Conservation (phyloP, 257 asterid genomes). For the Sherardia arvensis region DNA sequence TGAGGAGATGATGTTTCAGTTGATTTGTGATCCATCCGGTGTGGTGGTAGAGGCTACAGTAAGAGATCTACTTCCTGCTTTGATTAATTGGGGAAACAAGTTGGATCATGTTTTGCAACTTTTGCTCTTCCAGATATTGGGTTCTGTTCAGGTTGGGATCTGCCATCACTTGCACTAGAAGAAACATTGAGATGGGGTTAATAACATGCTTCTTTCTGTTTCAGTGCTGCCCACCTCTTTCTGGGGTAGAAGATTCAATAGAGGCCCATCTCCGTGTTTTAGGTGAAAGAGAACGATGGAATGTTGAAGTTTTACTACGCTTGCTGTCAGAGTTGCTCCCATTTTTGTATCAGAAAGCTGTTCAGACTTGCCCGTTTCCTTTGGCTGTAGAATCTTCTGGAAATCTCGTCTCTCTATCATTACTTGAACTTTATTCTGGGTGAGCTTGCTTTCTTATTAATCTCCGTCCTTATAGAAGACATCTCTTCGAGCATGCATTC, state of each 20-base stretch:
- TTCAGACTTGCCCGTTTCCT: slow-evolving; percentile 73
- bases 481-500: slow-evolving; percentile 1
- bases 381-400: slow-evolving; percentile 43
- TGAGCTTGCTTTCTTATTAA: slow-evolving; percentile 19
- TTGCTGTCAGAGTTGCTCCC: slow-evolving; percentile 70
- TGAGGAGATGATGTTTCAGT: slow-evolving; percentile 97
- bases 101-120: slow-evolving; percentile 73
- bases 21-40: slow-evolving; percentile 94
- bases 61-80: slow-evolving; percentile 82
- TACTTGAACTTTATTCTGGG: slow-evolving; percentile 77
- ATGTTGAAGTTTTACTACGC: slow-evolving; percentile 75
- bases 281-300: slow-evolving; percentile 99
- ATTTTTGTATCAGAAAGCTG: slow-evolving; percentile 55
- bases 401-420: slow-evolving; percentile 34
- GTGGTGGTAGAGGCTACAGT: slow-evolving; percentile 83
- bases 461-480: background rate
- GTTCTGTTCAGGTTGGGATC: slow-evolving; percentile 63
- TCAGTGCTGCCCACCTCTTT: slow-evolving; percentile 92
- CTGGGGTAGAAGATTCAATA: slow-evolving; percentile 95
- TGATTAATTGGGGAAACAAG: slow-evolving; percentile 82
- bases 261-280: slow-evolving; percentile 92
- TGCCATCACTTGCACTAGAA: background rate
- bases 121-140: slow-evolving; percentile 66
- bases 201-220: slow-evolving; percentile 24
- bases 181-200: slow-evolving; percentile 11